A percentile compares a stretch with the other conserved stretches of the same genome.
Conservation (phyloP, 768 basidiomycete genomes). For the Dacryopinax spathularia region DNA sequence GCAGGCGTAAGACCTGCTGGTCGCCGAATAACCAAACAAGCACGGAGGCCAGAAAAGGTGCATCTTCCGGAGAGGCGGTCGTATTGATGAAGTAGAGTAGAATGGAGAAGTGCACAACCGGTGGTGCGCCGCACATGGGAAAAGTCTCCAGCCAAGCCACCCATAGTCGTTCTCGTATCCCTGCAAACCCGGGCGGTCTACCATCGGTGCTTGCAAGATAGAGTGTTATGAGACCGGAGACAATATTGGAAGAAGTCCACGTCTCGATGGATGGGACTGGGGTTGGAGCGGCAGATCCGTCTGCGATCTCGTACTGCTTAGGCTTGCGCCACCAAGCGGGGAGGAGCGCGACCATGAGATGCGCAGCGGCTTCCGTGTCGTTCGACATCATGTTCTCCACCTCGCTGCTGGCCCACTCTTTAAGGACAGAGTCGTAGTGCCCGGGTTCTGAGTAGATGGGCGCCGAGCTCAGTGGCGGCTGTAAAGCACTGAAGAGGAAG, state of each 20-base stretch:
- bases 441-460: background rate
- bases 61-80: background rate
- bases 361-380: background rate
- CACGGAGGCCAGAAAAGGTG: background rate
- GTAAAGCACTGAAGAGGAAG: background rate
- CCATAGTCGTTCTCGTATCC: background rate
- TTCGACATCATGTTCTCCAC: background rate
- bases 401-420: background rate
- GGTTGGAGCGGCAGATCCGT: background rate
- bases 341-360: background rate
- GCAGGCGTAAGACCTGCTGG: background rate
- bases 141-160: background rate
- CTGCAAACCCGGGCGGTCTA: background rate
- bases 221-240: background rate
- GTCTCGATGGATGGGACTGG: background rate
- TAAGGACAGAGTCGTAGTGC: background rate
- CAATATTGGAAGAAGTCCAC: background rate
- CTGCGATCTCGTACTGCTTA: background rate
- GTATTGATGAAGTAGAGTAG: background rate
- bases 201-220: background rate
- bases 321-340: background rate
- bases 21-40: background rate
- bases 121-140: background rate
- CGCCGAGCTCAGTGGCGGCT: background rate
- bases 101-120: background rate